Conservation (phyloP, 441 rosid species). For the Croton setiger region DNA sequence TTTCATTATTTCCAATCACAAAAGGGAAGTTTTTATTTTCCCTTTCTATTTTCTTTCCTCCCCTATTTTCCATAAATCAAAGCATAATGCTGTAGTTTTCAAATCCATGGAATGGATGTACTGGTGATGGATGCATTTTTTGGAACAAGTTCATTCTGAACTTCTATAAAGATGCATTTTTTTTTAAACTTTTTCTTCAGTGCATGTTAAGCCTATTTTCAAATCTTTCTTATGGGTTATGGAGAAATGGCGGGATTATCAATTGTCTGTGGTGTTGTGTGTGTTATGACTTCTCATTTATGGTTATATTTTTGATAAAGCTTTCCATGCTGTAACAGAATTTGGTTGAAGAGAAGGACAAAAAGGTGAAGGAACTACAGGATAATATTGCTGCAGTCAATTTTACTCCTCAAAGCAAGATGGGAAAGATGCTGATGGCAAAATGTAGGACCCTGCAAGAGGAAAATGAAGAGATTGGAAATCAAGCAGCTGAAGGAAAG, state of each 20-base stretch:
- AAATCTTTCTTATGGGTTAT: background rate
- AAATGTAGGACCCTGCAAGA: slow-evolving; percentile 93
- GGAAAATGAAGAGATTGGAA: slow-evolving; percentile 98
- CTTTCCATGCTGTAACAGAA: slow-evolving; percentile 42
- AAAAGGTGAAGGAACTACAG: slow-evolving; percentile 91
- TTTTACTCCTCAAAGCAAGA: slow-evolving; percentile 90
- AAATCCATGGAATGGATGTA: background rate
- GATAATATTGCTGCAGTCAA: slow-evolving; percentile 83
- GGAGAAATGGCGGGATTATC: background rate
- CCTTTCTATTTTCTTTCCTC: too few species aligned
- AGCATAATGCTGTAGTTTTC: background rate
- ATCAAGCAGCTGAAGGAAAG: slow-evolving; percentile 97
- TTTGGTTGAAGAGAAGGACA: slow-evolving; percentile 95
- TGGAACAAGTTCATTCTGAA: background rate
- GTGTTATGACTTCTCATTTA: background rate
- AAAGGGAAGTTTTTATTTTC: too few species aligned
- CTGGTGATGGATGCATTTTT: background rate
- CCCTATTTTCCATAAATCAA: too few species aligned
- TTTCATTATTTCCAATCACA: too few species aligned
- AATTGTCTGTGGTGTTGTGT: background rate
- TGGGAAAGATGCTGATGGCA: slow-evolving; percentile 97
- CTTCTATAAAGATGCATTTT: background rate
- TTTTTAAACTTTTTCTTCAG: background rate
- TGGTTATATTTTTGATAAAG: slow-evolving; percentile 14
- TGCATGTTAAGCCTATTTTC: background rate